Evolutionary conservation across 257 asterid genomes (phyloP).

Genomic region (Jasminum sambac): DNA sequence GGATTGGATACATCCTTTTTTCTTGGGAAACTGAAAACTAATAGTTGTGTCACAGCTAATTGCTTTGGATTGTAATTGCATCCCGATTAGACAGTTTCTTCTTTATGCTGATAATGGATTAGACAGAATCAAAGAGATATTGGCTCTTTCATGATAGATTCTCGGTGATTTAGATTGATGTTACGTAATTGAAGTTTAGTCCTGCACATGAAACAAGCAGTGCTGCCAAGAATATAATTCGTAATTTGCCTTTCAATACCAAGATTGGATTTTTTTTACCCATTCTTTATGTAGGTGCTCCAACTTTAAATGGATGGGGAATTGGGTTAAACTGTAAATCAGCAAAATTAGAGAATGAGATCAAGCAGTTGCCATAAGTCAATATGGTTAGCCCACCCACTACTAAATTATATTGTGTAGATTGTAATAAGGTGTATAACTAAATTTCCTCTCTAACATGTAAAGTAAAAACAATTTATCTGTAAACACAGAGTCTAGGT

Average conservation of each 20-base stretch:
- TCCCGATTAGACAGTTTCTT: neutral
- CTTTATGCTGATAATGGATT: conserved; percentile 1
- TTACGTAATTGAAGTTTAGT: neutral
- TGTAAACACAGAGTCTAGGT: neutral
- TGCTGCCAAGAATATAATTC: neutral
- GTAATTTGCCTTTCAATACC: neutral
- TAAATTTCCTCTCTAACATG: neutral
- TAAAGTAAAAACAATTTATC: neutral
- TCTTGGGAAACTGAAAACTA: neutral
- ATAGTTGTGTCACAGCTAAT: neutral
- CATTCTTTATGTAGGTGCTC: neutral
- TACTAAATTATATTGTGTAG: neutral
- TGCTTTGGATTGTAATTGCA: neutral
- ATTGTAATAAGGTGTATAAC: neutral
- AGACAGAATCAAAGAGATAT: neutral
- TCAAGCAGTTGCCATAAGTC: neutral
- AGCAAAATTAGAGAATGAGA: neutral
- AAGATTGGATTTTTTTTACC: neutral
- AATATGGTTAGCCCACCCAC: neutral
- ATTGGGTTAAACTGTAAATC: neutral
- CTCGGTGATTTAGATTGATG: neutral
- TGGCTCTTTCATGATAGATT: neutral
- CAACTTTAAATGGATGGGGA: neutral
- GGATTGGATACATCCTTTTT: conserved; percentile 4
- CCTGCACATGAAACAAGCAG: neutral